Evolutionary conservation across 352 stramenopile genomes (phyloP), one percentile per base, ranked within the genome.

Genomic region (Globisporangium nodosum): DNA sequence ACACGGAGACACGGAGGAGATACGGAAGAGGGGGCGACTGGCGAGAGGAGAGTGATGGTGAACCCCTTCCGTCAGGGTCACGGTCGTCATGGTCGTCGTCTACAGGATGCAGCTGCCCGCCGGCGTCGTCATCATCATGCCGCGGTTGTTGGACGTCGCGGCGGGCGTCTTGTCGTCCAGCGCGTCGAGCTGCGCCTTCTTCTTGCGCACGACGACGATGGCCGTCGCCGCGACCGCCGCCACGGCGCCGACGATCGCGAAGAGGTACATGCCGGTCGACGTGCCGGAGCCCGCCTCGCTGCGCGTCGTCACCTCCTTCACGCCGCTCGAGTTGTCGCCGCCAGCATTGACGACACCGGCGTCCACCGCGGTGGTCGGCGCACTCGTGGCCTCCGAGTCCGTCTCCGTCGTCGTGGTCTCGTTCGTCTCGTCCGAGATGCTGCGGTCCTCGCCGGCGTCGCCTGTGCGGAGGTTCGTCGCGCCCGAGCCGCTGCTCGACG

Each of bases 151-250:
- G 50, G 49, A 52, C 52, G 42, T 57, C 58, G 54, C 56, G 58
- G 54, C 64, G 31, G 76, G 74, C 42, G 74, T 79, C 74, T 87
- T 87, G 66, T 65, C 68, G 52, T 84, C 76, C 61, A 81, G 68
- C 52, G 72, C 74, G 54, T 87, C 76, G 33, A 87, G 73, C 53
- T 76, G 52, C 40, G 68, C 60, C 68, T 84, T 80, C 66, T 85
- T 87, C 65, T 73, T 72, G 60, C 72, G 76, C 55, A 87, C 70
- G 11, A 60, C 63, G 48, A 74, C 53, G 43, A 86, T 78, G 11
- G 69, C 73, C 20, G 75, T 71, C 21, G 56, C 73, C 9, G 77
- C 59, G 21, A 74, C 59, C 42, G 58, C 49, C 16, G 39, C 64
- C 24, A 60, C 56, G 4, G 57, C 61, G 16, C 56, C 54, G 47